A percentile compares a stretch with the other conserved stretches of the same genome.
Conservation (phyloP, 2,329 filamentous ascomycete species). For the Mycogone perniciosa region DNA sequence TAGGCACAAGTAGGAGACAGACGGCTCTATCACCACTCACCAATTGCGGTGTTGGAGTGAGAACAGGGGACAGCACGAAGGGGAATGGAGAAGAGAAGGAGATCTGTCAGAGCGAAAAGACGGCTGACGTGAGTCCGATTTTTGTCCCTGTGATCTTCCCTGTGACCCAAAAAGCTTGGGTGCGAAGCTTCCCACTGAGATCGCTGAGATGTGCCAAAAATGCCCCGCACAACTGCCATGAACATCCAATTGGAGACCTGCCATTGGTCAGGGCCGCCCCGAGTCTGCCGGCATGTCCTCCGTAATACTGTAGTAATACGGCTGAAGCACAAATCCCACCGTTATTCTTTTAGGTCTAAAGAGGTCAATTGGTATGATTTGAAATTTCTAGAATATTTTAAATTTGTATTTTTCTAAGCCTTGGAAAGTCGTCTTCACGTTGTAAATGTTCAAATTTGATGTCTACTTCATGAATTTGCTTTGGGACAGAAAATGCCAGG, state of each 20-base stretch:
- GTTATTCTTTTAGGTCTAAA: no score
- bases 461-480: no score
- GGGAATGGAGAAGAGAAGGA: no score
- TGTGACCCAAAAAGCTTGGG: constrained; percentile 20
- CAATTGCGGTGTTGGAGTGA: constrained; percentile 23
- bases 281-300: no score
- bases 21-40: not conserved
- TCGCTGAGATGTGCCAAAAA: not conserved
- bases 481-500: not conserved
- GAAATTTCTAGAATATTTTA: no score
- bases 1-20: no score
- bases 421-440: no score
- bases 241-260: not conserved
- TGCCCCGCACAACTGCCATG: no score
- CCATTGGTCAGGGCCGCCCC: not conserved
- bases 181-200: not conserved
- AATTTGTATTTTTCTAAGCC: not conserved
- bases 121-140: constrained; percentile 14
- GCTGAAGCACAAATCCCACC: no score
- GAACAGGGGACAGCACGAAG: not conserved
- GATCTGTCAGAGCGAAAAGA: not conserved
- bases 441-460: no score
- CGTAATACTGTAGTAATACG: no score
- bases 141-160: constrained; percentile 31
- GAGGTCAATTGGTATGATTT: no score